A percentile compares a stretch with the other conserved stretches of the same genome.
Evolutionary conservation across 2,329 filamentous ascomycete genomes (phyloP).

Genomic region (Cytospora schulzeri): DNA sequence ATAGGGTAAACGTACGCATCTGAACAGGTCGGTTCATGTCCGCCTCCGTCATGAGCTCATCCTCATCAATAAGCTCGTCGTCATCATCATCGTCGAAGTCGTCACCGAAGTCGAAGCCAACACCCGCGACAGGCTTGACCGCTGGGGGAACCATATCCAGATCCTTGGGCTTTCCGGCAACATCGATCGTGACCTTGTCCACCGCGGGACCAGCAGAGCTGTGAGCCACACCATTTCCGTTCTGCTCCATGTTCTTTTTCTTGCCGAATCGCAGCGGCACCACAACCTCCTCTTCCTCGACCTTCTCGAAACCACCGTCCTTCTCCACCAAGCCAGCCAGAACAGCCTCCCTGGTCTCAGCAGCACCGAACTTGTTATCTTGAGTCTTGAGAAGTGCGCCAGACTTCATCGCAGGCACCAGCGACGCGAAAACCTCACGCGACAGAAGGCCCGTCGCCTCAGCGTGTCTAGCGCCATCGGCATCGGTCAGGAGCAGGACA

Average conservation of each 20-base stretch:
- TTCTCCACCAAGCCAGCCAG: constrained; percentile 74
- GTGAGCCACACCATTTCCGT: constrained; percentile 14
- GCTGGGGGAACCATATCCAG: constrained; percentile 40
- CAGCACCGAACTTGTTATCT: constrained; percentile 58
- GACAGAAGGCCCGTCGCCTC: constrained; percentile 67
- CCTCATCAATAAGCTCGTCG: constrained; percentile 90
- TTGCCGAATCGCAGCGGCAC: constrained; percentile 65
- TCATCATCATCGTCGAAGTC: constrained; percentile 70
- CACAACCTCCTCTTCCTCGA: constrained; percentile 61
- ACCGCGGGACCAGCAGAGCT: constrained; percentile 40
- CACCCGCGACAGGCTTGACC: constrained; percentile 52
- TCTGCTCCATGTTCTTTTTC: constrained; percentile 54
- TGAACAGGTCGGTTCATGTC: constrained; percentile 77
- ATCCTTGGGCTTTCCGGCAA: constrained; percentile 42
- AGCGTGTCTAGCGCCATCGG: constrained; percentile 62
- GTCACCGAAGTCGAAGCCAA: constrained; percentile 66
- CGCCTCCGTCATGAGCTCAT: constrained; percentile 81
- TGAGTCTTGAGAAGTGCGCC: constrained; percentile 71
- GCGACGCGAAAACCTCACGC: constrained; percentile 66
- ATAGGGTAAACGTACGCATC: constrained; percentile 65
- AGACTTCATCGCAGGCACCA: constrained; percentile 71
- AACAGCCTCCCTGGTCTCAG: constrained; percentile 75
- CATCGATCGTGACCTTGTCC: constrained; percentile 36
- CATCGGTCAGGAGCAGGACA: constrained; percentile 80
- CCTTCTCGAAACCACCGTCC: constrained; percentile 72